phyloP scores from a whole-genome alignment of 2,329 filamentous ascomycete genomes.

The Penicillium sp. region DNA sequence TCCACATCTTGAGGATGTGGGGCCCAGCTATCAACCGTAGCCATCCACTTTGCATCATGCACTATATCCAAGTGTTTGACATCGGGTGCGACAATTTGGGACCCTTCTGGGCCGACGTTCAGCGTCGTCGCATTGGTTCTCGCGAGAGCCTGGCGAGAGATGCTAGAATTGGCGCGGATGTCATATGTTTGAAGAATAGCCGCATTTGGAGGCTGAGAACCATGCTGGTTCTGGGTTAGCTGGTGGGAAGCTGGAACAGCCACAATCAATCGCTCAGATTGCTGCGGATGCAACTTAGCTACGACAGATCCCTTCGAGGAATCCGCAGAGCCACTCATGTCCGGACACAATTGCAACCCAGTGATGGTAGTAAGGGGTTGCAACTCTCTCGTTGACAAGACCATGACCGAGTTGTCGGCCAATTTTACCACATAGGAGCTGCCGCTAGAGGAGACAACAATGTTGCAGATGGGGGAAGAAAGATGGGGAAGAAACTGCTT shows the following conservation, averaged over 20 bases:
- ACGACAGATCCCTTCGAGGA: constrained; percentile 32
- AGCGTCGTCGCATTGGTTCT: constrained; percentile 81
- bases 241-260: constrained; percentile 59
- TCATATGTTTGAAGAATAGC: constrained; percentile 75
- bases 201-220: constrained; percentile 51
- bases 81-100: constrained; percentile 70
- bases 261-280: constrained; percentile 62
- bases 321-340: constrained; percentile 51
- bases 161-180: constrained; percentile 69
- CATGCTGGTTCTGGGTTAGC: constrained; percentile 28
- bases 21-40: constrained; percentile 86
- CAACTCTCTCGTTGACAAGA: constrained; percentile 85
- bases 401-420: constrained; percentile 87
- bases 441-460: constrained; percentile 75
- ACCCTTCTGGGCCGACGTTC: constrained; percentile 68
- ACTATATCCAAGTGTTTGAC: constrained; percentile 73
- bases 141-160: constrained; percentile 83
- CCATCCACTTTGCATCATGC: constrained; percentile 80
- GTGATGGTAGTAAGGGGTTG: constrained; percentile 78
- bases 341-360: constrained; percentile 63
- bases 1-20: constrained; percentile 67
- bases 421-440: constrained; percentile 79
- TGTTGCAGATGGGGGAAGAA: constrained; percentile 75
- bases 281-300: constrained; percentile 61
- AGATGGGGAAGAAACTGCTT: constrained; percentile 87